Percentiles rank a stretch among this genome's conserved stretches.
Evolutionary conservation across 495 filamentous ascomycete genomes (phyloP).

Genomic region (Daldinia concentrica): DNA sequence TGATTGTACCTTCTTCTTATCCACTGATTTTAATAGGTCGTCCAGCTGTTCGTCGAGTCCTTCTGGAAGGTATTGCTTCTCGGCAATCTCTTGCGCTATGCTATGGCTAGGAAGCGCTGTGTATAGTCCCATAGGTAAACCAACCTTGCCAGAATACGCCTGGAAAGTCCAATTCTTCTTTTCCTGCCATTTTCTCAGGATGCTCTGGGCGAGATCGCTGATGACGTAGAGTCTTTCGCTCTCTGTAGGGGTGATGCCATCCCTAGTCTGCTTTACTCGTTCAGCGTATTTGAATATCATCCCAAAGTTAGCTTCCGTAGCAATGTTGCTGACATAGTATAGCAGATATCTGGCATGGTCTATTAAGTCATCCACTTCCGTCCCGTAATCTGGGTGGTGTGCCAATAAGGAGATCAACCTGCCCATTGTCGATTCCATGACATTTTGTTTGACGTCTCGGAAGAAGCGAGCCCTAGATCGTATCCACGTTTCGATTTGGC

Average conservation of each 20-base stretch:
- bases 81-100: slow-evolving; percentile 81
- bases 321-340: slow-evolving; percentile 85
- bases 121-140: slow-evolving; percentile 81
- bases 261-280: slow-evolving; percentile 87
- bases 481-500: slow-evolving; percentile 85
- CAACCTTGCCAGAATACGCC: slow-evolving; percentile 81
- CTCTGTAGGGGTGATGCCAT: slow-evolving; percentile 69
- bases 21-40: slow-evolving; percentile 63
- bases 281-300: slow-evolving; percentile 93
- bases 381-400: slow-evolving; percentile 91
- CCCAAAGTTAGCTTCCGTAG: slow-evolving; percentile 84
- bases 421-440: slow-evolving; percentile 86
- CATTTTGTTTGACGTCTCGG: slow-evolving; percentile 62
- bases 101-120: slow-evolving; percentile 75
- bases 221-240: slow-evolving; percentile 82
- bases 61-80: slow-evolving; percentile 82
- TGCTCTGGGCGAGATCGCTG: slow-evolving; percentile 85
- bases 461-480: slow-evolving; percentile 73
- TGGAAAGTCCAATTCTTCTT: slow-evolving; percentile 80
- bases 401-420: slow-evolving; percentile 87
- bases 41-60: slow-evolving; percentile 83
- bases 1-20: slow-evolving; percentile 62
- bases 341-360: slow-evolving; percentile 87
- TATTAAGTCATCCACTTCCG: slow-evolving; percentile 71
- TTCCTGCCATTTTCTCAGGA: slow-evolving; percentile 85